Evolutionary conservation across 2,329 filamentous ascomycete species (phyloP), one percentile per base, ranked within the genome.

Genomic region (Capronia coronata): DNA sequence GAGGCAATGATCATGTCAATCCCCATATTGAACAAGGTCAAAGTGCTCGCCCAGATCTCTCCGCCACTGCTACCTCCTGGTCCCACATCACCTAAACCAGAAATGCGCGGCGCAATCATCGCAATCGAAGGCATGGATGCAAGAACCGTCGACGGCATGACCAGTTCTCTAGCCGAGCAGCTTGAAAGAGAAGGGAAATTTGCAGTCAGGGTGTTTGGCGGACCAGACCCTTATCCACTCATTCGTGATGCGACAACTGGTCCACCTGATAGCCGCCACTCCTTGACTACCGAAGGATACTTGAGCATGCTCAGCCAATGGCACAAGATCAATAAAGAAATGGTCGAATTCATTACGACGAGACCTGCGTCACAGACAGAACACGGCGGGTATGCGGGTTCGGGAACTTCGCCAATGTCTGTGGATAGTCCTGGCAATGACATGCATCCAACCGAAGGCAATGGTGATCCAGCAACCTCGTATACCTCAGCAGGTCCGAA

Each of bases 1-100:
- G 81, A 85, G 59, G 79, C 82, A 6, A 83, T 85, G 70, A 80
- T 90, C 52, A 87, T 86, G 81, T 80, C 75, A 21, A 85, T 93
- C 44, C 78, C 84, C 0, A 84, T 86, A 61, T 68, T 81, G 38
- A 81, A 82, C 57, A 95, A 94, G 67, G 79, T 95, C 59, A 80
- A 82, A 42, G 76, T 91, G 1, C 73, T 97, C 27, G 75, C 80
- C 13, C 82, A 81, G 54, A 87, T 96, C 57, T 84, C 84, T 39
- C 86, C 84, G 19, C 82, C 86, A 0, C 71, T 87, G 11, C 68
- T 70, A 4, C 59, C 69, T 13, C 62, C 69, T 1, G 61, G 64
- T 3, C 52, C 37, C 46, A 60, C 29, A 58, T 65, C 60, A 48
- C 67, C 45, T 45, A 61, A 19, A 64, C 67, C 51, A 68, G 72